Evolutionary conservation across 2,329 filamentous ascomycete species (phyloP), one percentile per base, ranked within the genome.

Genomic region (Celoporthe dispersa): DNA sequence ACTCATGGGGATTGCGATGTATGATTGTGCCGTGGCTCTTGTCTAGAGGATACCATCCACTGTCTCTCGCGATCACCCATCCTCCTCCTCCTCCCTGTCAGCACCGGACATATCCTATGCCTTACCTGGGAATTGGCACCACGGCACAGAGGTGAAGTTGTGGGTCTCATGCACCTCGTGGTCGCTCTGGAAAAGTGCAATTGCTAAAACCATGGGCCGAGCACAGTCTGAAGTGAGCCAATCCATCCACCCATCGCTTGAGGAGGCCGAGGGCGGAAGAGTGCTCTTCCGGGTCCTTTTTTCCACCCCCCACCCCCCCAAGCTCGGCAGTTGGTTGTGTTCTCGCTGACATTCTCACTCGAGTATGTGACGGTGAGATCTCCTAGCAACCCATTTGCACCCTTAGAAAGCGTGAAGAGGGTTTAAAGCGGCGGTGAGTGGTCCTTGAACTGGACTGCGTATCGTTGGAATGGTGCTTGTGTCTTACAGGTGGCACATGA

Each of bases 271-370:
- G 37, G 62, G 5, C 53, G 70, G 70, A 71, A 65, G 60, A 71
- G 68, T 7, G 14, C 68, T 70, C 55, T 67, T 65, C 70, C 70
- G 39, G 31, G 19, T n/a, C 22, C 22, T 9, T 48, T 8, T 48
- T 48, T 22, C 44, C 44, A 48, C 19, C 6, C 39, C 3, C 14
- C 41, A 8, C 2, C 7, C 16, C 3, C 25, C 11, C 51, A 28
- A 55, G 25, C 61, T 63, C 61, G 61, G 61, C 25, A 39, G 39
- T 63, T 19, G 22, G 39, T 63, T 19, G 22, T 25, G 35, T 11
- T 22, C 41, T 14, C n/a, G 51, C n/a, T 3, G 51, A 22, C 41
- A 5, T 14, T 41, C 12, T 16, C 12, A 41, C 44, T 11, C 44
- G 44, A 53, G 48, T 53, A 25, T 25, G n/a, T 25, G 48, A 28